Base-by-base conservation (phyloP, 139 green algal genomes). In the Asterochloris erici region DNA sequence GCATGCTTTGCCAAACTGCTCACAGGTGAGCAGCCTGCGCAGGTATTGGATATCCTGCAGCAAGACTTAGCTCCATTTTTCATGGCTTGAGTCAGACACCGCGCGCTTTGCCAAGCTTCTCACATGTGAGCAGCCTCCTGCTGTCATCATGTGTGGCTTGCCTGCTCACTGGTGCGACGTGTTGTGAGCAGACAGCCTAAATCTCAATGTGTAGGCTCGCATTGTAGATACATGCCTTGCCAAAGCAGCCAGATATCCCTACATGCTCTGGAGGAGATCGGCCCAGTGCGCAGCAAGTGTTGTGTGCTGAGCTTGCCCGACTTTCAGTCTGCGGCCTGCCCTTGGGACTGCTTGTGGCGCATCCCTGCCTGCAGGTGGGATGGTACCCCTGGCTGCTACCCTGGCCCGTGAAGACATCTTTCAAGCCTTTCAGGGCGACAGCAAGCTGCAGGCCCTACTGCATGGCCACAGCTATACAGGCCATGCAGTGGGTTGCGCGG, bases 391-490 rank as follows among this genome's bases (percentile, higher is more conserved):
- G 88, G 90, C 96, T 0, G 92, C 89, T 10, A 99, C 97, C 0
- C 86, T 99, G 47, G 88, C 95, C 0, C 93, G 77, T 2, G 86
- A 91, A 63, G 88, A 83, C 2, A 90, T 98, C 28, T 99, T 98
- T 81, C 63, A 92, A 9, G 90, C 94, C 0, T 99, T 99, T 84
- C 64, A 87, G 14, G 93, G 94, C 14, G 61, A 85, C 60, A 82
- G 23, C 69, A 92, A 97, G 86, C 27, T 88, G 47, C 85, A 97
- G n/a, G 95, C 96, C 2, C 88, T 99, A 78, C 88, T 99, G 71
- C 97, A 99, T 86, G 97, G 97, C n/a, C 97, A 99, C 89, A 98
- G 95, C 15, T 99, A 99, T 92, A 97, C 95, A 0, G 97, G 93
- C 9, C 95, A 98, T 87, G 91, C 97, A 63, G 86, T 95, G 0